Evolutionary conservation across 2,329 filamentous ascomycete species (phyloP).

Genomic region (Mycogone perniciosa): DNA sequence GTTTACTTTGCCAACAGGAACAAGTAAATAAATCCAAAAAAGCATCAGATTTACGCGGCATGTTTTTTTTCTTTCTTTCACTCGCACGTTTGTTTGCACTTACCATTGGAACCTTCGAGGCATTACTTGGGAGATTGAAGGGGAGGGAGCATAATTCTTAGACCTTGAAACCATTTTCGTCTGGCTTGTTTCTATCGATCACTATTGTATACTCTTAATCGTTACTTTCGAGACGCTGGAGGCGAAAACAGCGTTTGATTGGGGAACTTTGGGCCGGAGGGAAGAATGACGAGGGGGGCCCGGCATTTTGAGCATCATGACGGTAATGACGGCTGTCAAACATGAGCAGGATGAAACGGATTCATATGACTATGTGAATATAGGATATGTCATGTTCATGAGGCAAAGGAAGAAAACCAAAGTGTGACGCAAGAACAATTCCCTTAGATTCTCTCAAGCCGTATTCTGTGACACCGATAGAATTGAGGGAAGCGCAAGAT

Average conservation of each 20-base stretch:
- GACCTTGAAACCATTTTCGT: neutral
- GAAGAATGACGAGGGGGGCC: neutral
- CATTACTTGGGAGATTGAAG: neutral
- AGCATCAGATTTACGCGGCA: neutral
- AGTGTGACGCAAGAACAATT: neutral
- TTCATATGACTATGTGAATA: neutral
- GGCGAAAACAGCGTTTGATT: slow-evolving; percentile 4
- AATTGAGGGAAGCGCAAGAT: slow-evolving; percentile 6
- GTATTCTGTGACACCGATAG: slow-evolving; percentile 13
- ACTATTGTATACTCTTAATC: slow-evolving; percentile 10
- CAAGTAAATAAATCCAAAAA: neutral
- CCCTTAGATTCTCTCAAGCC: neutral
- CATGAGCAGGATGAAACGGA: neutral
- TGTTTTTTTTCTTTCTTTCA: neutral
- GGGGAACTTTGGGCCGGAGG: neutral
- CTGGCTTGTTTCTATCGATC: neutral
- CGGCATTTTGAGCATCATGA: no score
- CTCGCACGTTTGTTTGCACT: neutral
- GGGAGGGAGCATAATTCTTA: neutral
- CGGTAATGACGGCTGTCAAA: no score
- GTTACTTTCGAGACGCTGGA: slow-evolving; percentile 9
- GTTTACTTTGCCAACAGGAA: slow-evolving; percentile 32
- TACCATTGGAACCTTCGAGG: neutral
- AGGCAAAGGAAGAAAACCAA: neutral
- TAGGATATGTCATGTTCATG: neutral